Percentiles rank a stretch among this genome's conserved stretches.
Evolutionary conservation across 768 basidiomycete genomes (phyloP).

Genomic region (Podaxis pistillaris): DNA sequence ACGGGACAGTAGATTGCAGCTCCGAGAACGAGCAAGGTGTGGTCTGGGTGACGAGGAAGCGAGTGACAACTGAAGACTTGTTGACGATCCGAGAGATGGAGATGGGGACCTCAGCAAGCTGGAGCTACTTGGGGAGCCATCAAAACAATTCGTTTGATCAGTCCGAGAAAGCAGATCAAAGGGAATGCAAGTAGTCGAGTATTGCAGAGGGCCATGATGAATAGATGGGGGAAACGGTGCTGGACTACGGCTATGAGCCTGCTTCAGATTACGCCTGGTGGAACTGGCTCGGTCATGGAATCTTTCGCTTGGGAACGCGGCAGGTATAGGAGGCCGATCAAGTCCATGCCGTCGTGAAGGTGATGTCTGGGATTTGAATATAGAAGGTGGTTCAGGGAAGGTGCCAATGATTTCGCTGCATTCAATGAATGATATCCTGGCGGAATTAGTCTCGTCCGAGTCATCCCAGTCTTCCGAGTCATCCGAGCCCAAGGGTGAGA

Average conservation of each 20-base stretch:
- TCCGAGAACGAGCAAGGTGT: neutral
- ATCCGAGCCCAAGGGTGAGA: neutral
- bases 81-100: neutral
- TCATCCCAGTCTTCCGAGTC: neutral
- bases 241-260: neutral
- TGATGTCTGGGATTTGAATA: neutral
- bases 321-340: neutral
- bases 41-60: neutral
- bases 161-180: constrained; percentile 1
- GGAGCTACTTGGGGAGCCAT: neutral
- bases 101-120: neutral
- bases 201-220: neutral
- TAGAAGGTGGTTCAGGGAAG: neutral
- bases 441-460: neutral
- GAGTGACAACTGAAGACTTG: neutral
- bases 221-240: neutral
- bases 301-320: neutral
- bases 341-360: neutral
- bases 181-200: neutral
- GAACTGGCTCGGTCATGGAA: neutral
- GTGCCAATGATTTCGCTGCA: neutral
- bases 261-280: neutral
- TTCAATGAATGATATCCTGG: constrained; percentile 1
- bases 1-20: neutral
- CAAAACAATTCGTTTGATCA: neutral